Percentiles rank a stretch among this genome's conserved stretches.
These are phyloP conservation scores for Breviolum minutum DNA, from an alignment of 73 alveolate genomes.

Conservation along the genomic window DNA sequence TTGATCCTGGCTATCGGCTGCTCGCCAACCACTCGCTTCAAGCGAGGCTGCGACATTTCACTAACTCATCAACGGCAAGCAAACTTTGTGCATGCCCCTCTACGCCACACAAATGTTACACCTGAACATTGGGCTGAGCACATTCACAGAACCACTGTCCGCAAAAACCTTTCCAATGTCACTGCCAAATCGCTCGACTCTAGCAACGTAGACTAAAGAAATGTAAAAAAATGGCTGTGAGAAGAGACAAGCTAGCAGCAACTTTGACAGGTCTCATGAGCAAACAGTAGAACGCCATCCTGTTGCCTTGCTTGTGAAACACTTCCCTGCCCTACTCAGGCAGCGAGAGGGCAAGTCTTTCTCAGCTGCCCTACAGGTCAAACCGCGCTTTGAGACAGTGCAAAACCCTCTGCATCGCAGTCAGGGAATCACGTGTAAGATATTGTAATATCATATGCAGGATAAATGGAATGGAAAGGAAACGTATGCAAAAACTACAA, in stretches of 20 bases:
- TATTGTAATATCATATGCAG: too few species aligned
- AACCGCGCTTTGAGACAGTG: too few species aligned
- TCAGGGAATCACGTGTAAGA: neutral
- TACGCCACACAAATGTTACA: neutral
- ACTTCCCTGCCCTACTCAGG: conserved; percentile 18
- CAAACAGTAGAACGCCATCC: too few species aligned
- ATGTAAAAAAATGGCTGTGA: too few species aligned
- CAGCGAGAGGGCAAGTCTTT: neutral
- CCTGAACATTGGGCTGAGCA: too few species aligned
- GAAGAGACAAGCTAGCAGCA: too few species aligned
- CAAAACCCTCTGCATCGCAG: too few species aligned
- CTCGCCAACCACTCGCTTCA: neutral
- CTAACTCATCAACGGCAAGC: neutral
- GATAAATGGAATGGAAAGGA: neutral
- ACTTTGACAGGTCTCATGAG: too few species aligned
- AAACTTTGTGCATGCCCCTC: conserved; percentile 17
- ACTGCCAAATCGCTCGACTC: neutral
- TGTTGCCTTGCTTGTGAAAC: conserved; percentile 6
- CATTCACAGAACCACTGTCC: too few species aligned
- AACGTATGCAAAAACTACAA: neutral
- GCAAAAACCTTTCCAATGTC: neutral
- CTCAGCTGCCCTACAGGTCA: conserved; percentile 9
- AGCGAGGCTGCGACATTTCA: neutral
- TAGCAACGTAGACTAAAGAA: neutral
- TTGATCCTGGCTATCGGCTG: too few species aligned